Evolutionary conservation across 176 grass and related monocot genomes (phyloP).

Genomic region (Musa beccarii): DNA sequence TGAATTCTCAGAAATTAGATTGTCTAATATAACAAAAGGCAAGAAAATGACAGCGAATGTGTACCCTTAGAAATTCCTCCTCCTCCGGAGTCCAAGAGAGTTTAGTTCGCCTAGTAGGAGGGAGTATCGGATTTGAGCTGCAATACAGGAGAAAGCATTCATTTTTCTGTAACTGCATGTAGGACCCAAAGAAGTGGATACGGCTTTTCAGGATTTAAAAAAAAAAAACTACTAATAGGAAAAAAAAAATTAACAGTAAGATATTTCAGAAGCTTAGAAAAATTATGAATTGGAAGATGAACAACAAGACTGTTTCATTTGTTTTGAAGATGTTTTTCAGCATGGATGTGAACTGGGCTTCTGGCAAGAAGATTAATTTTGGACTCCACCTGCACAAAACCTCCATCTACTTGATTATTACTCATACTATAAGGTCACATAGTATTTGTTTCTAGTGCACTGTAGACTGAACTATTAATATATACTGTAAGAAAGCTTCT

Average conservation of each 20-base stretch:
- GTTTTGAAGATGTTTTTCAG: no score
- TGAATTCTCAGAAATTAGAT: not conserved
- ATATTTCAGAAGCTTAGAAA: no score
- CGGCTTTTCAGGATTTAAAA: not conserved
- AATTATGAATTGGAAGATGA: no score
- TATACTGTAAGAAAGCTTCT: not conserved
- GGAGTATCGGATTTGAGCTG: constrained; percentile 44
- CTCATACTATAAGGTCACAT: not conserved
- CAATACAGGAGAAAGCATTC: constrained; percentile 10
- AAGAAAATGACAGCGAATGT: constrained; percentile 8
- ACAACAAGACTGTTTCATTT: no score
- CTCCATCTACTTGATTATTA: not conserved
- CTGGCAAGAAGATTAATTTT: no score
- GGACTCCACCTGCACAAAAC: no score
- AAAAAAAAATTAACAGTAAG: not conserved
- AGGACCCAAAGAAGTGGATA: not conserved
- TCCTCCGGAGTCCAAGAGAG: constrained; percentile 48
- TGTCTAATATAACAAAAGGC: not conserved
- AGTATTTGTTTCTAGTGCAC: not conserved
- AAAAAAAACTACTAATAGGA: not conserved
- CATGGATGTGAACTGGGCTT: no score
- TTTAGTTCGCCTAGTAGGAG: constrained; percentile 31
- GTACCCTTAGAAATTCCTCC: constrained; percentile 43
- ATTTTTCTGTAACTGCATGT: not conserved
- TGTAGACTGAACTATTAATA: not conserved